Evolutionary conservation across 1,284 basidiomycete genomes (phyloP).

Genomic region (Ceratobasidium sp.): DNA sequence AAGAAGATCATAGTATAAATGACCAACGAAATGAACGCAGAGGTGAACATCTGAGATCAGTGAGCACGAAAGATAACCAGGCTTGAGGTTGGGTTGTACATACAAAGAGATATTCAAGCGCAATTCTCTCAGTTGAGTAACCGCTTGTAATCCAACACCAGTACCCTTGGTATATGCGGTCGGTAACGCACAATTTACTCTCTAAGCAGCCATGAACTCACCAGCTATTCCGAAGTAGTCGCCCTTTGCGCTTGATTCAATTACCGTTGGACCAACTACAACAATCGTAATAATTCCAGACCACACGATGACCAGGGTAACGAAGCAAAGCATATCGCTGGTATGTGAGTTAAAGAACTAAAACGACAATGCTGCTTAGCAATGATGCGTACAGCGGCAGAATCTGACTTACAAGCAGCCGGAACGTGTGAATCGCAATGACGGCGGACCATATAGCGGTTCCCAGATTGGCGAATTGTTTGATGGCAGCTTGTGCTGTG

Average conservation of each 20-base stretch:
- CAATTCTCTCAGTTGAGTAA: conserved; percentile 52
- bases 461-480: conserved; percentile 55
- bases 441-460: conserved; percentile 56
- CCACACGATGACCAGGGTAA: conserved; percentile 52
- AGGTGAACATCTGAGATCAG: conserved; percentile 52
- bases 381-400: conserved; percentile 45
- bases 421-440: conserved; percentile 37
- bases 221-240: conserved; percentile 52
- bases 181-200: conserved; percentile 6
- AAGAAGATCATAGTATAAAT: conserved; percentile 55
- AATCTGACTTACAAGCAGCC: conserved; percentile 15
- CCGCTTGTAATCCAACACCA: conserved; percentile 57
- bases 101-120: conserved; percentile 57
- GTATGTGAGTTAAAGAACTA: conserved; percentile 37
- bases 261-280: conserved; percentile 49
- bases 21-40: conserved; percentile 52
- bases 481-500: conserved; percentile 54
- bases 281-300: conserved; percentile 53
- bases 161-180: conserved; percentile 49
- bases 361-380: not conserved
- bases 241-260: conserved; percentile 45
- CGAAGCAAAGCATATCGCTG: conserved; percentile 15
- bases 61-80: not conserved
- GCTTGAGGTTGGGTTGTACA: not conserved
- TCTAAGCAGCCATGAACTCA: conserved; percentile 46